Percentiles rank a stretch among this genome's conserved stretches.
Evolutionary conservation across 1,139 yeast genomes (phyloP).

Genomic region (Taphrina betulina): DNA sequence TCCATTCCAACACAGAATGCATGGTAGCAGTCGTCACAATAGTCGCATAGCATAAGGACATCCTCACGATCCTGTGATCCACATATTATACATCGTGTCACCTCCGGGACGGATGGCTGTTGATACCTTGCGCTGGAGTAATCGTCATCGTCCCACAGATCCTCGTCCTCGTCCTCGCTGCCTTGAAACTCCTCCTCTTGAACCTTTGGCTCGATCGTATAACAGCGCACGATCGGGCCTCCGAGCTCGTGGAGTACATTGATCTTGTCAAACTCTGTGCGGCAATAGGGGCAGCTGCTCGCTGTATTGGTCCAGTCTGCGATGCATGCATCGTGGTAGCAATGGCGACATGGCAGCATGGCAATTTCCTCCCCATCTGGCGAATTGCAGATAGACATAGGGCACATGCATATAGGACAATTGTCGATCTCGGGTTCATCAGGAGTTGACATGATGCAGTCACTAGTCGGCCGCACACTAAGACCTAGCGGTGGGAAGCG

Average conservation of each 20-base stretch:
- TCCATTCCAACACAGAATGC: slow-evolving; percentile 43
- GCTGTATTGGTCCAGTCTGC: slow-evolving; percentile 22
- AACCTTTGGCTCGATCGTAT: slow-evolving; percentile 18
- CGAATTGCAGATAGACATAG: slow-evolving; percentile 7
- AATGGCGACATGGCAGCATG: slow-evolving; percentile 14
- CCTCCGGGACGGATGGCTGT: background rate
- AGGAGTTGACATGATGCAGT: too few species aligned
- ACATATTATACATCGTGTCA: slow-evolving; percentile 42
- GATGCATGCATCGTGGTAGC: slow-evolving; percentile 20
- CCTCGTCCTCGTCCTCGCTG: slow-evolving; percentile 8
- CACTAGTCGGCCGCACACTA: too few species aligned
- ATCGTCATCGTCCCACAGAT: slow-evolving; percentile 1
- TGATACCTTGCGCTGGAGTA: background rate
- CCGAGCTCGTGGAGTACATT: background rate
- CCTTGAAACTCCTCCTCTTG: slow-evolving; percentile 12
- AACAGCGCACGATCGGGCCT: slow-evolving; percentile 10
- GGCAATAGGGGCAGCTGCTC: slow-evolving; percentile 30
- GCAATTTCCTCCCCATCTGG: slow-evolving; percentile 19
- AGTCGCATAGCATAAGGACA: slow-evolving; percentile 43
- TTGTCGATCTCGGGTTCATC: background rate
- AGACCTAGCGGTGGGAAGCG: too few species aligned
- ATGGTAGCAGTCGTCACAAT: slow-evolving; percentile 44
- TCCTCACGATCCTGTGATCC: slow-evolving; percentile 42
- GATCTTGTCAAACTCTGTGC: slow-evolving; percentile 14
- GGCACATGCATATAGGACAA: slow-evolving; percentile 18